Evolutionary conservation across 2,329 filamentous ascomycete genomes (phyloP), one percentile per base, ranked within the genome.

Genomic region (Calonectria multiphialidica): DNA sequence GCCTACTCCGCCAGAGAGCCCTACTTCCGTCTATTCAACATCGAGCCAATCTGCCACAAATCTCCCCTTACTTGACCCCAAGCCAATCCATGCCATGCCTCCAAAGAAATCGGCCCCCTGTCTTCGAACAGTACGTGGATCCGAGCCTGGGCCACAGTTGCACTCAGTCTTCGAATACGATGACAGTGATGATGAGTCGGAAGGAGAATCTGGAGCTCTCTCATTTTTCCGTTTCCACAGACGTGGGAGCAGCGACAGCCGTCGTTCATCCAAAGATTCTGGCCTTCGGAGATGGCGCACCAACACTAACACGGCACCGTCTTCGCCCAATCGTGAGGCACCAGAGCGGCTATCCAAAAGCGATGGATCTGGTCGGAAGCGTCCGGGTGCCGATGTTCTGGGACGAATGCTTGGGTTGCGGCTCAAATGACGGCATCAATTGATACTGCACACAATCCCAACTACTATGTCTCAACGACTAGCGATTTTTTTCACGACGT

Each of bases 91-190:
- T 65, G 37, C 55, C n/a, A 75, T 79, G 30, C 73, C 76, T 15
- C 72, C 76, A 49, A 80, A 76, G 74, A 81, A 80, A 70, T 83
- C 82, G 18, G 75, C 75, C 55, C 77, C 75, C 12, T 77, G 72
- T 28, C 78, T 79, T 45, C 75, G 76, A 40, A 71, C 79, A 37
- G 74, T 77, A 30, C 72, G 78, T 30, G 76, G 74, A 57, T 68
- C 79, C 21, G 78, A 79, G 55, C 72, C 71, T 7, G 76, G 77
- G 61, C 74, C 77, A 12, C 79, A 84, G 47, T 77, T 77, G 15
- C 74, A 76, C n/a, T 89, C 87, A 2, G 84, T 89, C 28, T 89
- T 89, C 72, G 88, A 89, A 50, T 76, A 83, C 16, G 87, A 89
- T 76, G 87, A 89, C 70, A 80, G 79, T 16, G 86, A 87, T 76